phyloP scores from a whole-genome alignment of 139 green algal genomes.

The Diplosphaera chodatii region DNA sequence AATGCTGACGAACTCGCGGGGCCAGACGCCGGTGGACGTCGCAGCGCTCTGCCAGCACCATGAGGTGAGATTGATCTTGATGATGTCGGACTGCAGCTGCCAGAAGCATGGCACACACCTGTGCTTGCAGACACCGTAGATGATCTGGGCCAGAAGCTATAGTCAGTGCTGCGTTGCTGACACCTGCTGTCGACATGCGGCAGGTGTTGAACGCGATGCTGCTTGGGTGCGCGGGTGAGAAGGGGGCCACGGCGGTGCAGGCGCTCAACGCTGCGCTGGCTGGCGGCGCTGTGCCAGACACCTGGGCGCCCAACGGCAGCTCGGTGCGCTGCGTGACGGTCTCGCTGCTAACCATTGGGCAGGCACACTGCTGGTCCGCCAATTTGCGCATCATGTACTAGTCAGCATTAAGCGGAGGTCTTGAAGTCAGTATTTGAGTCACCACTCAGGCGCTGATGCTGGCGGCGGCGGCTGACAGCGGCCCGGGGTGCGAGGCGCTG shows the following conservation, averaged over 20 bases:
- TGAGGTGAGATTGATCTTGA: conserved; percentile 20
- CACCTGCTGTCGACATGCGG: background rate
- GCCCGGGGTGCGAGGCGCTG: conserved; percentile 47
- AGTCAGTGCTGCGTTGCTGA: no score
- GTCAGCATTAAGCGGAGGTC: no score
- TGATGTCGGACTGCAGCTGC: background rate
- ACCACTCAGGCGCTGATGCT: conserved; percentile 57
- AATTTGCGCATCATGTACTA: no score
- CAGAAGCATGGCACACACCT: no score
- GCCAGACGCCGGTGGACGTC: conserved; percentile 49
- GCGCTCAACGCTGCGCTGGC: conserved; percentile 51
- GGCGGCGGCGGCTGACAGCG: conserved; percentile 52
- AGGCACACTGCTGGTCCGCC: no score
- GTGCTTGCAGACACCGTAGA: no score
- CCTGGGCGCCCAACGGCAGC: conserved; percentile 67
- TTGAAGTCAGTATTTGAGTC: no score
- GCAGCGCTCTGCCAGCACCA: conserved; percentile 39
- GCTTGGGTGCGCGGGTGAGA: conserved; percentile 52
- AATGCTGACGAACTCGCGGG: conserved; percentile 34
- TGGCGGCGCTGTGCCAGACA: conserved; percentile 64
- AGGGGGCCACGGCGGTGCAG: conserved; percentile 7
- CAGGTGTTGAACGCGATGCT: conserved; percentile 74
- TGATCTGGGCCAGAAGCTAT: no score
- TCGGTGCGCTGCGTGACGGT: conserved; percentile 2
- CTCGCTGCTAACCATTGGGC: no score